Evolutionary conservation across 78 protist species (phyloP).

Genomic region (Dictyostelium firmibasis): DNA sequence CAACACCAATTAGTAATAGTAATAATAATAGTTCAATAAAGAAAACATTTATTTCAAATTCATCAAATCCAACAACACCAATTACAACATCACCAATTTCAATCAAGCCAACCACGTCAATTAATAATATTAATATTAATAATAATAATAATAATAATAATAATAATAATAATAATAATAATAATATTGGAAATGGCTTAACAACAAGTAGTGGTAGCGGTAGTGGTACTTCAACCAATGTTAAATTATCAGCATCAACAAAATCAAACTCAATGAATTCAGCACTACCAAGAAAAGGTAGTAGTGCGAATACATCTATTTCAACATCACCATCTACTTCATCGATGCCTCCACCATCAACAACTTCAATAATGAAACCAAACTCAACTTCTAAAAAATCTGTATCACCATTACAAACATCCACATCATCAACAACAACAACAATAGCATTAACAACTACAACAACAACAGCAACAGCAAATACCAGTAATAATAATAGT

Average conservation of each 20-base stretch:
- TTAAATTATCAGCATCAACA: neutral
- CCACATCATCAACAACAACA: slow-evolving; percentile 6
- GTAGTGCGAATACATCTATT: neutral
- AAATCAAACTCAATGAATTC: neutral
- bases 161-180: too few relatives aligned
- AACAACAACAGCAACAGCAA: neutral
- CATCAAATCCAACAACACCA: neutral
- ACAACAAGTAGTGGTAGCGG: neutral
- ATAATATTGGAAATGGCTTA: neutral
- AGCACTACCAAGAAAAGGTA: neutral
- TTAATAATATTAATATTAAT: too few relatives aligned
- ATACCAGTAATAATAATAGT: neutral
- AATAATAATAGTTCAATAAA: neutral
- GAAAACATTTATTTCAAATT: slow-evolving; percentile 22
- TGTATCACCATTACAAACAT: neutral
- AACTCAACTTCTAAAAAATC: neutral
- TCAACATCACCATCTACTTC: neutral
- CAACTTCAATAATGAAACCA: neutral
- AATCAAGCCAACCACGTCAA: neutral
- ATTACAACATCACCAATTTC: slow-evolving; percentile 15
- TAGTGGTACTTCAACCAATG: neutral
- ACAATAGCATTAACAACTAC: neutral
- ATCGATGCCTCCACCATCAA: slow-evolving; percentile 19
- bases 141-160: too few relatives aligned
- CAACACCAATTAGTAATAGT: neutral